Evolutionary conservation across 2,329 filamentous ascomycete genomes (phyloP), one percentile per base, ranked within the genome.

Genomic region (Claviceps digitariae): DNA sequence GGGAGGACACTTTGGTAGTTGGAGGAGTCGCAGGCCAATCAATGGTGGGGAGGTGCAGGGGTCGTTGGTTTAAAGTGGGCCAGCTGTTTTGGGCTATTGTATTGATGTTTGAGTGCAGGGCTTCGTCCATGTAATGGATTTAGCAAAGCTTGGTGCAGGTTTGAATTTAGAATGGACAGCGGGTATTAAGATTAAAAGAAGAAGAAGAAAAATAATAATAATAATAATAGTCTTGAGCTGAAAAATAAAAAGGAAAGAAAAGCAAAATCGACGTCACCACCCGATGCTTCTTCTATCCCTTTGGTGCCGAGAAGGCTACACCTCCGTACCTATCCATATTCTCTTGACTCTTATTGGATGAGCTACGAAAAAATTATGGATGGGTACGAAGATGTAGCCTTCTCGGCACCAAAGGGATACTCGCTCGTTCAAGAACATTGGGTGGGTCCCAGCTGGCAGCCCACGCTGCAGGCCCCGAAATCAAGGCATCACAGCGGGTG

Each of bases 1-100:
- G 41, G 31, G 53, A 52, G 53, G 54, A 52, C 52, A 54, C 54
- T 31, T 54, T 53, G 52, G 48, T 46, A 49, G 52, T 52, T 50
- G 29, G 54, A 50, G 43, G 36, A 38, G 49, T 54, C 31, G 48
- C 36, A 8, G 27, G n/a, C 45, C 49, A 46, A 44, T 41, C 23
- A 29, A 38, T 53, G 48, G 54, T 55, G 54, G 54, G 54, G 48
- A 8, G 5, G 20, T 43, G 25, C 8, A 12, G 12, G 34, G 25
- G 20, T n/a, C n/a, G 31, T 34, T 4, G 40, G 25, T 25, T n/a
- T 15, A 8, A 9, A 31, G 25, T 49, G 15, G 2, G n/a, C 49
- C 46, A 48, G 25, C 38, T 21, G 44, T 50, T 44, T 52, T 25
- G 20, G 36, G 36, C 17, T n/a, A 21, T 8, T n/a, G 17, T 1